Evolutionary conservation across 2,329 filamentous ascomycete genomes (phyloP), one percentile per base, ranked within the genome.

Genomic region (Fusarium ambrosium): DNA sequence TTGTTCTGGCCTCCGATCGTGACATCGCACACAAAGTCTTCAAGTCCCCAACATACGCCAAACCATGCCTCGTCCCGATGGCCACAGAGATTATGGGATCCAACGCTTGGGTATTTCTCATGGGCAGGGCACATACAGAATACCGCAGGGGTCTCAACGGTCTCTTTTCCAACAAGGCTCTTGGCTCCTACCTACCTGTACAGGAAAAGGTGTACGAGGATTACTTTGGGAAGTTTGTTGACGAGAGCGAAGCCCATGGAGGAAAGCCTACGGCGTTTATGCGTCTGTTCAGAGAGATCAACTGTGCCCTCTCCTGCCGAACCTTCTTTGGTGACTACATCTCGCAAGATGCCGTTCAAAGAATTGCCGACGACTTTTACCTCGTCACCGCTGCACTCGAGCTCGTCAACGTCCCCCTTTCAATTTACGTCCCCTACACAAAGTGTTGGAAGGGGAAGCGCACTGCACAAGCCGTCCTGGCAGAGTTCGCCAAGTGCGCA

Each of bases 241-340:
- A 89, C 27, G 87, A 90, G 62, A 93, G 91, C 65, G 60, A 80
- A 18, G 79, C 66, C 0, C 87, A 88, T 62, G 83, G 87, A 20
- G 88, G 89, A 67, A 86, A 89, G 77, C 90, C 92, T 1, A 86
- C 87, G 61, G 87, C 89, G 0, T 95, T 92, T 86, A 95, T 95
- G 91, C 85, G 87, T 20, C 84, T 89, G 41, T 94, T 95, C 83
- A 90, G 94, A 74, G 93, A 95, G 82, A 89, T 95, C 80, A 94
- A 94, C 86, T 94, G 92, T 79, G 93, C 93, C 5, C 84, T 95
- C 3, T 94, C 93, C 9, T 94, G 92, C 84, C 89, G 93, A 58
- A 95, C 93, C 10, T 95, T 95, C 79, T 93, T 95, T 56, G 93
- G 94, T 27, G 89, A 94, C 83, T 95, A 95, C 85, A 94, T 95